Evolutionary conservation across 2,329 filamentous ascomycete genomes (phyloP), one percentile per base, ranked within the genome.

Genomic region (Xylaria sp.): DNA sequence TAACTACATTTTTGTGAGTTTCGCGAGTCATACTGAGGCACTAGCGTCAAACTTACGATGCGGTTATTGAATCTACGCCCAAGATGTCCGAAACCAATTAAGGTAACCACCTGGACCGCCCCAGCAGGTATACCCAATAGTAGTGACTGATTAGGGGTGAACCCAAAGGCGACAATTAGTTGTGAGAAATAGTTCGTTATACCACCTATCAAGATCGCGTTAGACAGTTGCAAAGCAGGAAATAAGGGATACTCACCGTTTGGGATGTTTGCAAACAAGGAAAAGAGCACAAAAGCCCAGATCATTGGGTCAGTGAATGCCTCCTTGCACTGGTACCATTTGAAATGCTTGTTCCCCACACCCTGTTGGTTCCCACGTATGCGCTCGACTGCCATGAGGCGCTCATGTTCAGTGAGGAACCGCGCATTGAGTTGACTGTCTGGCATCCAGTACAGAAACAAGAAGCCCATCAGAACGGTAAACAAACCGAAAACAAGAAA

Each of bases 321-420:
- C 60, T 78, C 76, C 52, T 72, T 72, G 38, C 88, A 75, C 70
- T 91, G 88, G 55, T 88, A 85, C 69, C 80, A 72, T 70, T 89
- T 89, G 74, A 86, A 89, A 65, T 90, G 84, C 75, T 87, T 88
- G 67, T 90, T 90, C 3, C 87, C 87, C 19, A 90, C 86, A 3
- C 88, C 88, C 70, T 90, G 87, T 62, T 88, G 82, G 63, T 90
- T 90, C 31, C 82, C 75, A 0, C 87, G 77, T 41, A 90, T 86
- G 6, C 88, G 80, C 64, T 77, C 74, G 23, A 77, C 67, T 15
- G 76, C 76, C 27, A 89, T 75, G 1, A 88, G 70, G 0, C 83
- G 83, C 62, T 91, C 88, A 58, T 84, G 81, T 58, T 85, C 81
- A 19, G 78, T 87, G 41, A 91, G 67, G 64, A 78, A 79, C 1